These are phyloP conservation scores for Atalantia buxifolia DNA, from an alignment of 345 rosid genomes.

Conservation along the genomic window DNA sequence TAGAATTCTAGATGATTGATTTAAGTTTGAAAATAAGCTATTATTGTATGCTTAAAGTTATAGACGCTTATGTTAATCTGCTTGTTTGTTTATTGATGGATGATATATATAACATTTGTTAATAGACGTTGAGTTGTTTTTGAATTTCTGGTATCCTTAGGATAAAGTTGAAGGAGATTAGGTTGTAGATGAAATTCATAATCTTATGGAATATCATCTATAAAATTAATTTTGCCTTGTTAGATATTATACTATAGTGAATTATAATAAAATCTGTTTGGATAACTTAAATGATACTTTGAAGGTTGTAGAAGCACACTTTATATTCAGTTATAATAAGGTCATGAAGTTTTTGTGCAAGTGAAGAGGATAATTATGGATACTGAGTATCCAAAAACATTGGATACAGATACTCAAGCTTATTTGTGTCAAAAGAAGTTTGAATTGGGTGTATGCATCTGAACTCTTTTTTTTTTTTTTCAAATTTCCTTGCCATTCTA, in stretches of 20 bases:
- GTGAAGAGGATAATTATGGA: neutral
- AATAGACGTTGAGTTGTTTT: neutral
- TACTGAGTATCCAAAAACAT: neutral
- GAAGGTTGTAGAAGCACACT: neutral
- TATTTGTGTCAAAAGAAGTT: neutral
- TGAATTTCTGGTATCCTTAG: neutral
- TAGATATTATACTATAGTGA: neutral
- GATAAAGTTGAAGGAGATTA: neutral
- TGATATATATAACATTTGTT: too few species aligned
- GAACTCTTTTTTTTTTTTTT: neutral
- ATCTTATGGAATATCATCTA: neutral
- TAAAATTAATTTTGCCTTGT: neutral
- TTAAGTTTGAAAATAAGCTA: neutral
- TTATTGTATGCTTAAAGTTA: neutral
- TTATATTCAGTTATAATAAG: neutral
- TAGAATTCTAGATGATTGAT: neutral
- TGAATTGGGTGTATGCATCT: neutral
- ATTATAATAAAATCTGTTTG: neutral
- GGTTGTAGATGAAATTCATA: neutral
- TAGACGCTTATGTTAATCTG: neutral
- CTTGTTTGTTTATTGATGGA: neutral
- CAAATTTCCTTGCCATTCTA: neutral
- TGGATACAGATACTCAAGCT: neutral
- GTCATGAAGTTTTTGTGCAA: neutral
- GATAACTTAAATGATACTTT: neutral